phyloP scores from a whole-genome alignment of 306 rosid genomes.

The Citrullus amarus region DNA sequence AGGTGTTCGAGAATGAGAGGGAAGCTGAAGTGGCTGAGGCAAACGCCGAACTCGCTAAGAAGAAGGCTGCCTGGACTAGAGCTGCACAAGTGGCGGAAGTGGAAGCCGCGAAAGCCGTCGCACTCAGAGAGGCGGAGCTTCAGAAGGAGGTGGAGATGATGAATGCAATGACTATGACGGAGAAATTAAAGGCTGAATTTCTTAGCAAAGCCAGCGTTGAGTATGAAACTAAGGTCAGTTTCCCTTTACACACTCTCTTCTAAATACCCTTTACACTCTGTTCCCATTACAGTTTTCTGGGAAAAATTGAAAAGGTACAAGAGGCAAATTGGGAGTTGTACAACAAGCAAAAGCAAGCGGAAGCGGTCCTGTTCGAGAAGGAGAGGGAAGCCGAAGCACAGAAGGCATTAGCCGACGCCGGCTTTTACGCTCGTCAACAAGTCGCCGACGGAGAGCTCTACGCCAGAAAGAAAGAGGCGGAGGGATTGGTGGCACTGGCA shows the following conservation, averaged over 20 bases:
- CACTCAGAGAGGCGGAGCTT: constrained; percentile 26
- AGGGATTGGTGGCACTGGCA: constrained; percentile 22
- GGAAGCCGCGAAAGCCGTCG: constrained; percentile 23
- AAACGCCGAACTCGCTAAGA: constrained; percentile 19
- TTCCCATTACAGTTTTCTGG: background rate
- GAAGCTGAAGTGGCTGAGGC: constrained; percentile 31
- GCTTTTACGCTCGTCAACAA: constrained; percentile 19
- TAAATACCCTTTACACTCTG: no score
- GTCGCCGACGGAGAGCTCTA: constrained; percentile 21
- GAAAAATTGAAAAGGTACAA: constrained; percentile 17
- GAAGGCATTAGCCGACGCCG: constrained; percentile 16
- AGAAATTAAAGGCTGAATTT: constrained; percentile 28
- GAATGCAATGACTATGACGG: constrained; percentile 24
- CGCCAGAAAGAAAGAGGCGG: constrained; percentile 28
- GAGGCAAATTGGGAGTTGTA: constrained; percentile 29
- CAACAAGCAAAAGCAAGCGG: constrained; percentile 23
- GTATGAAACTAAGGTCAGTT: constrained; percentile 25
- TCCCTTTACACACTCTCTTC: no score
- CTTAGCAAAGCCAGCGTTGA: constrained; percentile 28
- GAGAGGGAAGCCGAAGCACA: constrained; percentile 20
- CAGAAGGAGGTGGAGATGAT: constrained; percentile 22
- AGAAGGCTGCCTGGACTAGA: constrained; percentile 18
- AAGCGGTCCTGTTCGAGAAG: constrained; percentile 13
- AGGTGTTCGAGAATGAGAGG: constrained; percentile 27
- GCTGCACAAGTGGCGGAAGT: constrained; percentile 26